Conservation (phyloP, 805 yeast genomes). For the Metschnikowia gelsemii region DNA sequence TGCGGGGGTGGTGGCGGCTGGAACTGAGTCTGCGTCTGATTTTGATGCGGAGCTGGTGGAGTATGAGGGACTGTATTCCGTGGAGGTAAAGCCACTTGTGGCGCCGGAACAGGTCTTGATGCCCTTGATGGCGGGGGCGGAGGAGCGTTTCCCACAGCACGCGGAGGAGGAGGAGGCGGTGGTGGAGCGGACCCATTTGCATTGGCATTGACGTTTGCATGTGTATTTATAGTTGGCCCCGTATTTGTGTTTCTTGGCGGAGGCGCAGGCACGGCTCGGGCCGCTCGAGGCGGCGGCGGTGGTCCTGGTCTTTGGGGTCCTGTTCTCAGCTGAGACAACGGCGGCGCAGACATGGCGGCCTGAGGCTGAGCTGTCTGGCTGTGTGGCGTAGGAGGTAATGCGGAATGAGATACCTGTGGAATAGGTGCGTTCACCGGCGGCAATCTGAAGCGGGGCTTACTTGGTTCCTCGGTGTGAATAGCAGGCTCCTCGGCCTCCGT, state of each 20-base stretch:
- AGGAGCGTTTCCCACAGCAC: constrained; percentile 20
- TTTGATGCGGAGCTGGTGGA: constrained; percentile 22
- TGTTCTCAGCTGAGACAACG: constrained; percentile 14
- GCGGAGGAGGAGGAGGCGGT: constrained; percentile 24
- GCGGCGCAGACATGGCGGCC: constrained; percentile 9
- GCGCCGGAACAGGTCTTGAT: constrained; percentile 19
- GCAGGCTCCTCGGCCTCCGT: constrained; percentile 4
- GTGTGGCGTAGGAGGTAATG: not conserved
- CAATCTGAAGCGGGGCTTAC: constrained; percentile 11
- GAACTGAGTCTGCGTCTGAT: constrained; percentile 5
- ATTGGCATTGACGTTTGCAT: constrained; percentile 2
- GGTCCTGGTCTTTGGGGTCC: constrained; percentile 17
- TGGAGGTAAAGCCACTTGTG: constrained; percentile 19
- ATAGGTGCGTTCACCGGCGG: constrained; percentile 15
- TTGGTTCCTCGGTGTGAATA: not conserved
- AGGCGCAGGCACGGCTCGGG: constrained; percentile 18
- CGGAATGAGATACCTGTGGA: constrained; percentile 9
- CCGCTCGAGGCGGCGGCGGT: constrained; percentile 29
- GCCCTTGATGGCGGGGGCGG: constrained; percentile 37
- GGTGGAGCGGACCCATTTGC: constrained; percentile 8
- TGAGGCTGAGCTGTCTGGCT: constrained; percentile 1
- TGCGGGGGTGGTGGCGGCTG: constrained; percentile 19
- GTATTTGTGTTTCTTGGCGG: constrained; percentile 17
- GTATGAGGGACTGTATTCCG: constrained; percentile 24
- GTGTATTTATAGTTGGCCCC: too few species aligned